Conservation (phyloP, 1,284 basidiomycete species). For the Schizopora paradoxa region DNA sequence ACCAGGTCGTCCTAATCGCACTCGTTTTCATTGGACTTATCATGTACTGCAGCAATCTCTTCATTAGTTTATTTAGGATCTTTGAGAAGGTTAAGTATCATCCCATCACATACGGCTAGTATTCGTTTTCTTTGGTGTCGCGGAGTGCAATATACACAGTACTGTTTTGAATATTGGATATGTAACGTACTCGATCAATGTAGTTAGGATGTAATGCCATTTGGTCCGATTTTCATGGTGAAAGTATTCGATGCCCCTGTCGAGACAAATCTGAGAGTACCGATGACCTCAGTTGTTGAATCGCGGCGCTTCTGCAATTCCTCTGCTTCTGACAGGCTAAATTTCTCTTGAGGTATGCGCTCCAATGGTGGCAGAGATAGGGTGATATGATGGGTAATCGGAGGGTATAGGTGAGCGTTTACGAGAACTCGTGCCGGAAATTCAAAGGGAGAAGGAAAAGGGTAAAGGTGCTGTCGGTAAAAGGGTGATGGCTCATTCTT, state of each 20-base stretch:
- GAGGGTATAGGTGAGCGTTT: slow-evolving; percentile 14
- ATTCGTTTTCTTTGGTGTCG: no score
- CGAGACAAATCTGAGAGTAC: no score
- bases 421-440: slow-evolving; percentile 12
- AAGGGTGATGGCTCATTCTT: slow-evolving; percentile 25
- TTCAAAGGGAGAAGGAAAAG: slow-evolving; percentile 37
- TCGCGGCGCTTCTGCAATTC: no score
- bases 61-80: slow-evolving; percentile 82
- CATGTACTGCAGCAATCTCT: slow-evolving; percentile 74
- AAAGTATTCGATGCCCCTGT: no score
- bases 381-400: slow-evolving; percentile 40
- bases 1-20: slow-evolving; percentile 69
- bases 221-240: no score
- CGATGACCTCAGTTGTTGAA: no score
- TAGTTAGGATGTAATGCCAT: no score
- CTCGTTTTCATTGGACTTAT: slow-evolving; percentile 70
- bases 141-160: no score
- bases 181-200: no score
- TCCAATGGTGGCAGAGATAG: slow-evolving; percentile 28
- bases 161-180: no score
- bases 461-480: slow-evolving; percentile 50
- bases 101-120: no score
- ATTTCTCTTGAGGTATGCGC: no score
- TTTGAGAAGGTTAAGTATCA: slow-evolving; percentile 81
- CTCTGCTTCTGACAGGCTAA: background rate